Evolutionary conservation across 2,329 filamentous ascomycete species (phyloP).

Genomic region (Hirsutella minnesotensis): DNA sequence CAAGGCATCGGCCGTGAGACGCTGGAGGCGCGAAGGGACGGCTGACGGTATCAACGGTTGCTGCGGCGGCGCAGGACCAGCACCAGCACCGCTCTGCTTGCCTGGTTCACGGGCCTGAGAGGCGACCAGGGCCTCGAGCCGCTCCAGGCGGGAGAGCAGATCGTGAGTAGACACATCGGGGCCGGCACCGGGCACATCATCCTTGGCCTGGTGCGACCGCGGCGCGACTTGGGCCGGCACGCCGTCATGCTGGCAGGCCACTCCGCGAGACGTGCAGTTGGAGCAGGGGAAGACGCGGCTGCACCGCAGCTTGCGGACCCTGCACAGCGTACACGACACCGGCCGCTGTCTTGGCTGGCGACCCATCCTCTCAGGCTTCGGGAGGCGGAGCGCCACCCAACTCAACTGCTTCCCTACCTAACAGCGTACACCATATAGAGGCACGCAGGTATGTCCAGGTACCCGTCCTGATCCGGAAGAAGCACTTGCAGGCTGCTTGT

Average conservation of each 20-base stretch:
- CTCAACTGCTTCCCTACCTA: too few relatives aligned
- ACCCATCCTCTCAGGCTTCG: conserved; percentile 13
- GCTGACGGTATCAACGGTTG: conserved; percentile 6
- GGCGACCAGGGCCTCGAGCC: conserved; percentile 10
- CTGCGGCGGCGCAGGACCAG: conserved; percentile 2
- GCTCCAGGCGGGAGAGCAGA: conserved; percentile 11
- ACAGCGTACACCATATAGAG: too few relatives aligned
- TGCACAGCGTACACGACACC: conserved; percentile 22
- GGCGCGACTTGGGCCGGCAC: background rate
- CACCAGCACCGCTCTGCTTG: background rate
- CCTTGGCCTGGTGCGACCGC: background rate
- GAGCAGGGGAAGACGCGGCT: conserved; percentile 23
- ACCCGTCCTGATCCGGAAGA: too few relatives aligned
- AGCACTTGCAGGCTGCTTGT: too few relatives aligned
- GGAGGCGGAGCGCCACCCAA: too few relatives aligned
- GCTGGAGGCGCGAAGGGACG: conserved; percentile 19
- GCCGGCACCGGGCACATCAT: too few relatives aligned
- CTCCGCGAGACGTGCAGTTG: conserved; percentile 23
- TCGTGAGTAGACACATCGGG: conserved; percentile 9
- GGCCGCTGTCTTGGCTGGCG: conserved; percentile 21
- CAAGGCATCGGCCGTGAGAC: conserved; percentile 20
- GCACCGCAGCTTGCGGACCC: conserved; percentile 23
- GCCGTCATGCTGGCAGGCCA: conserved; percentile 15
- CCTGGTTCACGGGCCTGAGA: conserved; percentile 3
- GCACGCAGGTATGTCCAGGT: too few relatives aligned